These are phyloP conservation scores for Alisma plantagoaquatica DNA, from an alignment of 106 monocot species.

Conservation along the genomic window DNA sequence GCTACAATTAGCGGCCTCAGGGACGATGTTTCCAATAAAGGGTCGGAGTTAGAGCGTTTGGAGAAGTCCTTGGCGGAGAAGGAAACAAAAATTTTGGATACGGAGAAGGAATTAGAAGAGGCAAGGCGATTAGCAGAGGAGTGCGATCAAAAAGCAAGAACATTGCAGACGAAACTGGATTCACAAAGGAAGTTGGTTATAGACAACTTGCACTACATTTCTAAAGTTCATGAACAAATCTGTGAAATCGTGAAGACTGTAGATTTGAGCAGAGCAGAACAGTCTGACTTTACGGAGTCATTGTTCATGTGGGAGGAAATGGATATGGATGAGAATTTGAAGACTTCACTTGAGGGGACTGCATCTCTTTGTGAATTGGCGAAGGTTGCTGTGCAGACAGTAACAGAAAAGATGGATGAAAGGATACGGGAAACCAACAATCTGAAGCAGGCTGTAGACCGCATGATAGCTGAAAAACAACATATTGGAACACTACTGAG, in stretches of 20 bases:
- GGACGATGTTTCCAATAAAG: slow-evolving; percentile 40
- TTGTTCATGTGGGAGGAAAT: slow-evolving; percentile 69
- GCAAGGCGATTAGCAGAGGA: slow-evolving; percentile 35
- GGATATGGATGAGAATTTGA: slow-evolving; percentile 57
- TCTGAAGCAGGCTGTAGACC: slow-evolving; percentile 39
- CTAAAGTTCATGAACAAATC: slow-evolving; percentile 43
- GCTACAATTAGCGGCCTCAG: slow-evolving; percentile 49
- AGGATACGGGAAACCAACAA: slow-evolving; percentile 22
- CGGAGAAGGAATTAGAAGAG: slow-evolving; percentile 37
- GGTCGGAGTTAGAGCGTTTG: slow-evolving; percentile 26
- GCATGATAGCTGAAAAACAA: slow-evolving; percentile 64
- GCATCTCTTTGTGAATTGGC: slow-evolving; percentile 48
- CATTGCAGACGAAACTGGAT: slow-evolving; percentile 55
- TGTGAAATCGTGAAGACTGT: slow-evolving; percentile 26
- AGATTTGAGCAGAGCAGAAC: slow-evolving; percentile 17
- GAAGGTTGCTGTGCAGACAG: slow-evolving; percentile 47
- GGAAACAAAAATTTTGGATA: slow-evolving; percentile 24
- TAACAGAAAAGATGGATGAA: slow-evolving; percentile 32
- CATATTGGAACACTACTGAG: slow-evolving; percentile 83
- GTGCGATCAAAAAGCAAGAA: slow-evolving; percentile 27
- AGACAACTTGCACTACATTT: slow-evolving; percentile 62
- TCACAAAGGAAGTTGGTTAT: slow-evolving; percentile 58
- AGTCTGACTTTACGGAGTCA: slow-evolving; percentile 37
- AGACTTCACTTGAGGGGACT: slow-evolving; percentile 36
- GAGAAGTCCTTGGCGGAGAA: slow-evolving; percentile 27